Evolutionary conservation across 331 rosid genomes (phyloP), one percentile per base, ranked within the genome.

Genomic region (Malus hybrid): DNA sequence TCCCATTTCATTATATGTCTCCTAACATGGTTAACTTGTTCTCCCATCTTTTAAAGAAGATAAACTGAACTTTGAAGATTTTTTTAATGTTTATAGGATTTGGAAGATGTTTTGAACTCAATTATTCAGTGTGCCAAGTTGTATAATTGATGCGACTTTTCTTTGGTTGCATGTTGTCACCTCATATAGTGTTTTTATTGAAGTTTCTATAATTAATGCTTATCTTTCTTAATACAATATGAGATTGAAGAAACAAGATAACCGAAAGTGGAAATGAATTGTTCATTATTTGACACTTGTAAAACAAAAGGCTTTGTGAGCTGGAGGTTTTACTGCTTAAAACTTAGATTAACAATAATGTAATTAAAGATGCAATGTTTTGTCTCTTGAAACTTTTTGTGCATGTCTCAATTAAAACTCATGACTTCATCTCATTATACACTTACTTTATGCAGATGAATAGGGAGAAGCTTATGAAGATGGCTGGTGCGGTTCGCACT

Each of bases 401-500:
- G 18, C 31, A 18, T 1, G 33, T 5, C 31, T 67, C 62, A 62
- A 2, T 3, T 5, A 22, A 61, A 67, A 57, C 27, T 55, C 52
- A 33, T 15, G 70, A 57, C 48, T 71, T 16, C 18, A 46, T 28
- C 67, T 57, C 6, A 24, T 3, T 52, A 3, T 54, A 22, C 62
- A 15, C 31, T 3, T 20, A 39, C 46, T 14, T 67, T 65, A 27
- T 29, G 7, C 87, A 91, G 97, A 91, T 91, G 97, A 84, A 91
- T 88, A 24, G 85, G 76, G 97, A 91, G 72, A 91, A 69, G 78
- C 90, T 91, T 66, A 89, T 81, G 88, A 89, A 88, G 87, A 91
- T 91, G 97, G 97, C 96, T 1, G 87, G 97, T 85, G 90, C 97
- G 0, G 97, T 92, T 32, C 85, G 97, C 80, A 92, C 97, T 10